These are phyloP conservation scores for Neoarthrinium moseri DNA, from an alignment of 2,329 filamentous ascomycete genomes.

Conservation along the genomic window DNA sequence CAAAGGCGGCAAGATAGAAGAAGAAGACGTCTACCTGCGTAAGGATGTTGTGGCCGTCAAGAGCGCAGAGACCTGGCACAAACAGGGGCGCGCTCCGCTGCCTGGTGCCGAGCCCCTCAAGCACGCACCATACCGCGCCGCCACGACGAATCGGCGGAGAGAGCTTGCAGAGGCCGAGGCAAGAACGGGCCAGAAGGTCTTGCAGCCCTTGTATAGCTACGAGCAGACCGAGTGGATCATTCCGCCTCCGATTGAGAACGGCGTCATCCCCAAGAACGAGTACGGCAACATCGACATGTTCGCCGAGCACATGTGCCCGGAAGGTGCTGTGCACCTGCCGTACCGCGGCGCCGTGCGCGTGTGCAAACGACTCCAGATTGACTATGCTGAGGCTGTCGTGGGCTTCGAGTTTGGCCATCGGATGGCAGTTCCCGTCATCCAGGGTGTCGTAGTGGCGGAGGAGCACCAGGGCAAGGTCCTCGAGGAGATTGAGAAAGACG, in stretches of 20 bases:
- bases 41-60: conserved; percentile 82
- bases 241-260: conserved; percentile 79
- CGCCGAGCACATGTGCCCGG: conserved; percentile 87
- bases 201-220: conserved; percentile 80
- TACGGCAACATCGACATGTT: conserved; percentile 98
- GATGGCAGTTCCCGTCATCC: conserved; percentile 88
- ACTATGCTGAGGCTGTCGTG: conserved; percentile 91
- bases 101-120: conserved; percentile 76
- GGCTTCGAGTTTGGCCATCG: conserved; percentile 96
- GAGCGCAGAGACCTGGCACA: conserved; percentile 95
- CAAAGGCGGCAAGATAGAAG: conserved; percentile 70
- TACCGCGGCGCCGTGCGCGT: conserved; percentile 74
- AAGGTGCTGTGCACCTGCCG: conserved; percentile 77
- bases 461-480: conserved; percentile 75
- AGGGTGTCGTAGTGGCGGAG: conserved; percentile 82
- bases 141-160: conserved; percentile 81
- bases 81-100: conserved; percentile 80
- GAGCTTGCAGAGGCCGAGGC: conserved; percentile 86
- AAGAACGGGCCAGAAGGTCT: conserved; percentile 75
- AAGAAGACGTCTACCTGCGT: conserved; percentile 79
- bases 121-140: conserved; percentile 83
- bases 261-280: conserved; percentile 87
- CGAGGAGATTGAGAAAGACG: conserved; percentile 76
- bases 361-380: conserved; percentile 80
- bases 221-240: conserved; percentile 97